Evolutionary conservation across 2,329 filamentous ascomycete species (phyloP), one percentile per base, ranked within the genome.

Genomic region (Zymoseptoria ardabiliae): DNA sequence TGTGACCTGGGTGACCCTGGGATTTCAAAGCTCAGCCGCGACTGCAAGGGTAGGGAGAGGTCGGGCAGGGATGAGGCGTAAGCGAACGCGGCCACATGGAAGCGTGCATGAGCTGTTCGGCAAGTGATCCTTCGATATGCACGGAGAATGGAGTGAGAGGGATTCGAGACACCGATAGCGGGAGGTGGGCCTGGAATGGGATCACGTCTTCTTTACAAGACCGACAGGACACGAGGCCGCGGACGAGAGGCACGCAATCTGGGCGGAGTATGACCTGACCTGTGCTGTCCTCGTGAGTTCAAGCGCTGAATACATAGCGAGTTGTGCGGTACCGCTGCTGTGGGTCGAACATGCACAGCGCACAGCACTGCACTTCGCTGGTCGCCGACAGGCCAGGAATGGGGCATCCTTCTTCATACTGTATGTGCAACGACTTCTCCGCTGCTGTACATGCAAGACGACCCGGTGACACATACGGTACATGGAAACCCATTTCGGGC

Each of bases 401-500:
- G 4, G 2, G 7, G 25, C 25, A 3, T 4, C 25, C 25, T 28
- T 28, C 25, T 28, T 28, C 25, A 9, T 28, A 8, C 25, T 28
- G 25, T 28, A 8, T 8, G 7, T 28, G 8, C 25, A 28, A 28
- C 25, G 25, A 28, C 25, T 28, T 28, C 25, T 28, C 25, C 25
- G 25, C 25, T 28, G 25, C 25, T 28, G 6, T 28, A 28, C 9
- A 28, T 28, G 25, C 25, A 28, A 28, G 25, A 28, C 25, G 25
- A 28, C 25, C 25, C 25, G 25, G 25, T 28, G 25, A 28, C 9
- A 28, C 25, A 28, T 28, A 9, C 9, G 25, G 25, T 28, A 9
- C 2, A 28, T 28, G 25, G 54, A 62, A 4, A 65, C 59, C 54
- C 60, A 63, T 21, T 60, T 51, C 6, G 53, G 45, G 50, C 60